phyloP scores from a whole-genome alignment of 2,329 filamentous ascomycete genomes.

The Simplicillium sp. region DNA sequence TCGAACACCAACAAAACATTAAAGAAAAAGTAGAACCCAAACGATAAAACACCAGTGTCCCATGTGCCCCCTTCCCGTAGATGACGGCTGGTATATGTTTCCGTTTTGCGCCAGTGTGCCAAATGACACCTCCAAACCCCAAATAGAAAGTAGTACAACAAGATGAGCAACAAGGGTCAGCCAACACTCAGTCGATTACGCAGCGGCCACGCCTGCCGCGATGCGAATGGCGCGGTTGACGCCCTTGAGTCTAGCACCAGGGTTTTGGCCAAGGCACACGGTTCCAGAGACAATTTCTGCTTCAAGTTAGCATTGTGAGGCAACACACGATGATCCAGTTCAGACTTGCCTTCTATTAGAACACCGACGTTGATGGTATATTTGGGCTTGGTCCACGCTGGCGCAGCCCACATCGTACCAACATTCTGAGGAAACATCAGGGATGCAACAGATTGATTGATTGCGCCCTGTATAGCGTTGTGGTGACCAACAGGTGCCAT shows the following conservation, averaged over 20 bases:
- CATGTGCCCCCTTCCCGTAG: background rate
- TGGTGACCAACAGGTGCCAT: background rate
- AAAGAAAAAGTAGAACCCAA: background rate
- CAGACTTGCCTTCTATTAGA: conserved; percentile 24
- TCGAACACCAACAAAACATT: background rate
- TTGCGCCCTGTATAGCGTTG: background rate
- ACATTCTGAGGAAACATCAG: conserved; percentile 2
- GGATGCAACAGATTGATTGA: conserved; percentile 1
- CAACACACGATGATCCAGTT: too few species aligned
- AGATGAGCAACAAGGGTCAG: background rate
- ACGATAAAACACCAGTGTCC: background rate
- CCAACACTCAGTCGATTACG: background rate
- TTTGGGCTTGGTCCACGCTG: conserved; percentile 18
- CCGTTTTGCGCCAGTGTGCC: too few species aligned
- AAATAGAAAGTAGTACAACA: background rate
- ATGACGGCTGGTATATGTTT: background rate
- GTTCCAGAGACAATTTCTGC: conserved; percentile 25
- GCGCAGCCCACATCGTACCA: conserved; percentile 6
- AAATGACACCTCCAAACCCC: background rate
- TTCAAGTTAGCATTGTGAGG: background rate
- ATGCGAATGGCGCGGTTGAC: conserved; percentile 21
- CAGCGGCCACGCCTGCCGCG: conserved; percentile 11
- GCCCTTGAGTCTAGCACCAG: conserved; percentile 27
- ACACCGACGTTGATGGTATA: conserved; percentile 24
- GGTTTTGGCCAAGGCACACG: conserved; percentile 28